Percentiles rank a stretch among this genome's conserved stretches.
phyloP scores from a whole-genome alignment of 768 basidiomycete genomes.

The Boletus pseudo-olivaceus region DNA sequence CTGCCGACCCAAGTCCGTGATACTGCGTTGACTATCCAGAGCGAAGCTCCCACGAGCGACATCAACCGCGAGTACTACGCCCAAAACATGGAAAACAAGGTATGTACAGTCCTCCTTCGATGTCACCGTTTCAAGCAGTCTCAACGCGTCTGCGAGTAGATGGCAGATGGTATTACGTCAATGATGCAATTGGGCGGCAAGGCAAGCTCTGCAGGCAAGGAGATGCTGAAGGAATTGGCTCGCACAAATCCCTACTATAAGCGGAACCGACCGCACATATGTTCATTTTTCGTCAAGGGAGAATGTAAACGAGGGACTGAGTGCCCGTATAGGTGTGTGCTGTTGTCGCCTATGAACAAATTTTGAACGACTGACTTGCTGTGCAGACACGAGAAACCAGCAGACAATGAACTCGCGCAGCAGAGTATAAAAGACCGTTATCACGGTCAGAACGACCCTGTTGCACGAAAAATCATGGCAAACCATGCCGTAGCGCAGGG shows the following conservation, averaged over 20 bases:
- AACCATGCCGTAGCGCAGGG: slow-evolving; percentile 80
- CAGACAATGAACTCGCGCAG: slow-evolving; percentile 76
- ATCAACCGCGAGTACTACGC: slow-evolving; percentile 96
- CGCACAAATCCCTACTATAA: slow-evolving; percentile 97
- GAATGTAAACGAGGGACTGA: slow-evolving; percentile 89
- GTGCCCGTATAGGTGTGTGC: slow-evolving; percentile 77
- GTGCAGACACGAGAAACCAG: slow-evolving; percentile 81
- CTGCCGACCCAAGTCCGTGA: slow-evolving; percentile 96
- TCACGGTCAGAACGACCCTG: slow-evolving; percentile 90
- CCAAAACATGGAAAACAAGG: slow-evolving; percentile 87
- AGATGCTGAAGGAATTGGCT: slow-evolving; percentile 94
- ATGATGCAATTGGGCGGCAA: slow-evolving; percentile 53
- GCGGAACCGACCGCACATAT: slow-evolving; percentile 89
- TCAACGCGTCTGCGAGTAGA: slow-evolving; percentile 37
- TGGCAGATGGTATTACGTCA: slow-evolving; percentile 64
- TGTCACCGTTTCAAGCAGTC: background rate
- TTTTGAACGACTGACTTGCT: background rate
- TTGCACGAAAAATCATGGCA: slow-evolving; percentile 84
- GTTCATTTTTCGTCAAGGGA: slow-evolving; percentile 94
- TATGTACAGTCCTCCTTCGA: slow-evolving; percentile 20
- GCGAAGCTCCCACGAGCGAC: slow-evolving; percentile 92
- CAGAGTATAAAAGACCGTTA: slow-evolving; percentile 96
- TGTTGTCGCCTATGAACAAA: background rate
- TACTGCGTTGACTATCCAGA: slow-evolving; percentile 82
- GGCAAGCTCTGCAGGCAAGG: slow-evolving; percentile 80